A percentile compares a stretch with the other conserved stretches of the same genome.
phyloP scores from a whole-genome alignment of 768 basidiomycete species.

The Tylopilus rubrobrunneus region DNA sequence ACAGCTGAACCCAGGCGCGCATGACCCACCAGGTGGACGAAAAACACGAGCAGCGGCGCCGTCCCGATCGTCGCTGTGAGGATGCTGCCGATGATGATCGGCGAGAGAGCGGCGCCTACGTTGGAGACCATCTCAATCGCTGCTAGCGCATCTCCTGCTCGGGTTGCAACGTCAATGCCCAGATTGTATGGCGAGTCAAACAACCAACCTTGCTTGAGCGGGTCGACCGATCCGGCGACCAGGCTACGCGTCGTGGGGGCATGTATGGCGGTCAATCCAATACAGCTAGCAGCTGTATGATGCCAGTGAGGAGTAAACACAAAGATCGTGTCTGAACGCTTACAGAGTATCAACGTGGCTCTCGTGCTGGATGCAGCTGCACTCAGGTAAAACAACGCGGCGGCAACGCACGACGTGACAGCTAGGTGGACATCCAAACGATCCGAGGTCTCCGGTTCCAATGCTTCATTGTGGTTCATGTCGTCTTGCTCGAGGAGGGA shows the following conservation, averaged over 20 bases:
- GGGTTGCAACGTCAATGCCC: background rate
- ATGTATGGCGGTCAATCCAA: conserved; percentile 17
- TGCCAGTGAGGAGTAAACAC: background rate
- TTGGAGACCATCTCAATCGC: conserved; percentile 27
- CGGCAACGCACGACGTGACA: conserved; percentile 16
- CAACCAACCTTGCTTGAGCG: conserved; percentile 16
- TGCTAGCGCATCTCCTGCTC: conserved; percentile 27
- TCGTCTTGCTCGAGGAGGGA: background rate
- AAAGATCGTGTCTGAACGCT: background rate
- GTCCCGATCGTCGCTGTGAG: conserved; percentile 22
- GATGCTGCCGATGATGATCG: conserved; percentile 29
- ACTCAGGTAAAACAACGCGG: conserved; percentile 10
- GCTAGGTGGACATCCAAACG: conserved; percentile 27
- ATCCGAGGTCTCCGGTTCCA: conserved; percentile 16
- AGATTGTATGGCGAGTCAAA: too few relatives aligned
- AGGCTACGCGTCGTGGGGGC: conserved; percentile 23
- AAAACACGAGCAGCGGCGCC: conserved; percentile 20
- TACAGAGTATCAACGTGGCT: conserved; percentile 14
- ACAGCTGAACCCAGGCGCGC: background rate
- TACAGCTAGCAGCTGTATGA: conserved; percentile 11
- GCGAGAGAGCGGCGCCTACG: conserved; percentile 21
- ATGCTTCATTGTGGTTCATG: background rate
- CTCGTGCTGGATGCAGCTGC: conserved; percentile 7
- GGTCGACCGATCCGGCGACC: conserved; percentile 20
- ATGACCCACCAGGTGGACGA: conserved; percentile 21